Conservation (phyloP, 352 stramenopile genomes). For the Elongisporangium undulatum region DNA sequence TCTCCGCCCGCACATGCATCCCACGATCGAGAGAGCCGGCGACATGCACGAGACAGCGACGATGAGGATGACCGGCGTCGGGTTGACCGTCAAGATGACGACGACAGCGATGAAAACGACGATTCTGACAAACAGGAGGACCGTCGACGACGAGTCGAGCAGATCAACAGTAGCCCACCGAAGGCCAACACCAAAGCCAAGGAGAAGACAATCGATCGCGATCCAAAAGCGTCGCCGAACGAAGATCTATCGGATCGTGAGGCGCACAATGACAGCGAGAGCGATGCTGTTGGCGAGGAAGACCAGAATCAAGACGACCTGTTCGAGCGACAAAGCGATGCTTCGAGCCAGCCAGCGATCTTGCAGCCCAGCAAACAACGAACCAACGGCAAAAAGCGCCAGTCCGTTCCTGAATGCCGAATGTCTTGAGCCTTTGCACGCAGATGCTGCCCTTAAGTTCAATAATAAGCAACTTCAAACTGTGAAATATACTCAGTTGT, state of each 20-base stretch:
- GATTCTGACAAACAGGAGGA: constrained; percentile 8
- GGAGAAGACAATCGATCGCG: neutral
- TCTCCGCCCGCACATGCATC: constrained; percentile 11
- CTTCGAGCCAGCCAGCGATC: neutral
- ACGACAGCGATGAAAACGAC: constrained; percentile 6
- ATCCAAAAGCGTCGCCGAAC: neutral
- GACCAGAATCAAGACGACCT: constrained; percentile 5
- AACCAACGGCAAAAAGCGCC: constrained; percentile 63
- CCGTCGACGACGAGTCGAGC: constrained; percentile 6
- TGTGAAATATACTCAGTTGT: neutral
- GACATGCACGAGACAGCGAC: constrained; percentile 16
- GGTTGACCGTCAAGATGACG: constrained; percentile 6
- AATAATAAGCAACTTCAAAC: neutral
- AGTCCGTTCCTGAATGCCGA: neutral
- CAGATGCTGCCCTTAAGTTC: neutral
- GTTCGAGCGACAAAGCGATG: neutral
- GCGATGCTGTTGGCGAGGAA: neutral
- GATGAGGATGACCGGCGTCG: constrained; percentile 9
- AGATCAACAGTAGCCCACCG: neutral
- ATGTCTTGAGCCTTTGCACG: neutral
- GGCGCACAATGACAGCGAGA: neutral
- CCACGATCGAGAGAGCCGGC: constrained; percentile 15
- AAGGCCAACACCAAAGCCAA: constrained; percentile 8
- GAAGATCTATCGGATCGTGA: neutral
- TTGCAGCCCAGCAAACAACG: constrained; percentile 48